phyloP scores from a whole-genome alignment of 83 land plant genomes.

The Thuja plicata region DNA sequence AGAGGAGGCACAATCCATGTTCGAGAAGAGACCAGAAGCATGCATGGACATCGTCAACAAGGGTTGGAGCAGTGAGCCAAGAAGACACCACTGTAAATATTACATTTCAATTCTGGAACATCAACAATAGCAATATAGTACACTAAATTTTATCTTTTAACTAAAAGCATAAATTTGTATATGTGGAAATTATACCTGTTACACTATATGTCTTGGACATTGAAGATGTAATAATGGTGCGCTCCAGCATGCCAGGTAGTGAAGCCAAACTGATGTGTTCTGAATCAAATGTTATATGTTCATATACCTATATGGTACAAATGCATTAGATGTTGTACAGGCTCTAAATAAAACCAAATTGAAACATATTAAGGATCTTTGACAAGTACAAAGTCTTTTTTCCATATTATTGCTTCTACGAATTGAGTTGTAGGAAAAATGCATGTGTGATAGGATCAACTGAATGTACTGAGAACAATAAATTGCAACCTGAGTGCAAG shows the following conservation, averaged over 20 bases:
- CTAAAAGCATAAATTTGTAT: neutral
- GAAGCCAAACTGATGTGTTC: slow-evolving; percentile 78
- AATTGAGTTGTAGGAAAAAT: neutral
- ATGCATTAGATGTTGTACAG: neutral
- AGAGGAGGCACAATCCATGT: too few species aligned
- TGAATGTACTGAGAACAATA: neutral
- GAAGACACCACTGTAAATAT: too few species aligned
- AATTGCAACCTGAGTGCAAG: neutral
- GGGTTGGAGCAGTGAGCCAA: too few species aligned
- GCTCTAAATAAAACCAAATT: neutral
- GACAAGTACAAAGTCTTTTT: neutral
- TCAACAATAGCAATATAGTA: neutral
- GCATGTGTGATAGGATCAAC: neutral
- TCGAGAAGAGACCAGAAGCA: too few species aligned
- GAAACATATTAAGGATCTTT: neutral
- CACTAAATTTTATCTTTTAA: slow-evolving; percentile 17
- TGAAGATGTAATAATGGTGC: slow-evolving; percentile 95
- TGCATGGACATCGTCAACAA: too few species aligned
- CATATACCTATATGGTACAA: slow-evolving; percentile 69
- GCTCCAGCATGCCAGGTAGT: slow-evolving; percentile 76
- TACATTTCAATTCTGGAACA: neutral
- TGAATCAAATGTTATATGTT: slow-evolving; percentile 69
- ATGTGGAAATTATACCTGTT: slow-evolving; percentile 51
- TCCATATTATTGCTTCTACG: neutral
- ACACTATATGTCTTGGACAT: slow-evolving; percentile 91